Base-by-base conservation (phyloP, 83 land plant species). In the Diphasiastrum complanatum region DNA sequence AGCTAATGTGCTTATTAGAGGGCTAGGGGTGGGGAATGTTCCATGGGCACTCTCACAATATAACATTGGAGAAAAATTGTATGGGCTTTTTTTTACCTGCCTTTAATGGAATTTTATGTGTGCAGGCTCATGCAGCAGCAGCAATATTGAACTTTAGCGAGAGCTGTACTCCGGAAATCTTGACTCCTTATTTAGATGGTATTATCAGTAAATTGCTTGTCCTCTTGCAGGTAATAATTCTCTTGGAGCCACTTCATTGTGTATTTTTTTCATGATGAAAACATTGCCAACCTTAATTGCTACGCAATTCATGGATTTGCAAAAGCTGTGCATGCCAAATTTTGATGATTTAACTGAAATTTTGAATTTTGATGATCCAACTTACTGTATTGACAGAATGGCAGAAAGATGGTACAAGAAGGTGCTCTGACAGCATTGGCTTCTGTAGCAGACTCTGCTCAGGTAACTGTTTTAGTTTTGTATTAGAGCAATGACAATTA, bases 91-190 rank as follows among this genome's bases (percentile, higher is more conserved):
- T 33, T 25, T 25, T 10, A 10, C 2, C 43, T n/a, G 38, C 4
- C 22, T 47, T 20, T 34, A 38, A 11, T 60, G 14, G 60, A 47
- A 14, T 71, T 57, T 2, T 28, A 22, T 36, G 55, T 33, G 25
- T 46, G 54, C 79, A 93, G 98, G 98, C 98, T 25, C 96, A 93
- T 75, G 99, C 96, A 34, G 96, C 99, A 61, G 89, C 96, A 47
- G 96, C 96, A 25, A 82, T 93, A 31, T 81, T 93, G n/a, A 93
- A 93, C 73, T 93, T 93, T 69, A 85, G 86, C 50, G 99, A 93
- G 61, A 86, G 93, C 61, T 93, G 96, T 63, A 93, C 96, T 24
- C 96, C 99, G 1, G 92, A 93, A 46, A 85, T 86, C 47, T 82
- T 93, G 64, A 86, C 89, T 0, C 96, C 99, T 4, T 93, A 93